These are phyloP conservation scores for Quercus dentata DNA, from an alignment of 306 rosid species.

Conservation along the genomic window DNA sequence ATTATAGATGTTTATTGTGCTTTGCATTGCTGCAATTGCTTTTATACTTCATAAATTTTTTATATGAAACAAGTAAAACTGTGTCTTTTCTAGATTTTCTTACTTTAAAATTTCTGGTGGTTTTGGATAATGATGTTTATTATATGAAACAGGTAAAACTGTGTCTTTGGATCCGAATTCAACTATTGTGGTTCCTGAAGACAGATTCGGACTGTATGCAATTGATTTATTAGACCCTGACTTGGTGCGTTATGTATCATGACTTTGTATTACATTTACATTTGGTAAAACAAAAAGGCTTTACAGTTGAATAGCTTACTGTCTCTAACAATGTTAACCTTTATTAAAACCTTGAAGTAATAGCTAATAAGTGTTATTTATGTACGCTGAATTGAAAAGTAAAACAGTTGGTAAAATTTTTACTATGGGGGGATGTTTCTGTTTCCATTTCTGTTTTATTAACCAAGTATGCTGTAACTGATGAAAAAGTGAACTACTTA, in stretches of 20 bases:
- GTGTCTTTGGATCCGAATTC: conserved; percentile 63
- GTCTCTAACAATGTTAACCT: background rate
- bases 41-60: background rate
- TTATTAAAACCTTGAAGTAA: background rate
- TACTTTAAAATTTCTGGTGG: background rate
- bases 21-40: background rate
- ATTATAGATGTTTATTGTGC: background rate
- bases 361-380: background rate
- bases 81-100: background rate
- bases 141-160: conserved; percentile 61
- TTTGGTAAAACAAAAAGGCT: background rate
- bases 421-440: background rate
- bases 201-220: conserved; percentile 76
- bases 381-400: background rate
- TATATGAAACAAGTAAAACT: background rate
- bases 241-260: conserved; percentile 50
- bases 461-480: background rate
- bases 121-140: background rate
- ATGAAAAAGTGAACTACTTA: background rate
- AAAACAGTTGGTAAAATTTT: background rate
- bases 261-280: background rate
- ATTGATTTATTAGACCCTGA: conserved; percentile 92
- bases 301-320: background rate
- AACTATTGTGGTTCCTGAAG: conserved; percentile 74
- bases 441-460: background rate